Conservation (phyloP, 352 stramenopile species). For the Achlya hypogyna region DNA sequence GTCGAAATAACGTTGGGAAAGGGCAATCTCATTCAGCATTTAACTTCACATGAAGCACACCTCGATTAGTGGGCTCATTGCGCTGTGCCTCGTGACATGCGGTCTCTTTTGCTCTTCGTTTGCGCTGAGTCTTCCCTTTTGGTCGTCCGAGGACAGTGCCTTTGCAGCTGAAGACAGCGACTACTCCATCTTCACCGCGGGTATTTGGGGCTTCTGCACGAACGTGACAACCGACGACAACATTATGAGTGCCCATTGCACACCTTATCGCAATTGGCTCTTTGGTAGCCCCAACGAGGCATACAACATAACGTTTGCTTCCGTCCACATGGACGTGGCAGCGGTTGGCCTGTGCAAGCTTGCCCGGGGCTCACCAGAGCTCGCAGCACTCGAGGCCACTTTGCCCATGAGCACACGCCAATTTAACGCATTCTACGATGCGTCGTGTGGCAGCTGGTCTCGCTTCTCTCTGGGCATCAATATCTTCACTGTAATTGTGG, state of each 20-base stretch:
- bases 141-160: background rate
- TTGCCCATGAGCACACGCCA: background rate
- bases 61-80: background rate
- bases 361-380: background rate
- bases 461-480: background rate
- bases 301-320: background rate
- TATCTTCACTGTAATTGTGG: background rate
- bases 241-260: background rate
- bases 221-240: background rate
- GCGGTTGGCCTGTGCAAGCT: background rate
- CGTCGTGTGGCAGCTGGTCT: background rate
- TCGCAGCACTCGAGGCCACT: background rate
- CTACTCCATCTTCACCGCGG: background rate
- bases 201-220: slow-evolving; percentile 4
- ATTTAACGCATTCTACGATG: background rate
- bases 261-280: background rate
- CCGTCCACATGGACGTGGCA: background rate
- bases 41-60: background rate
- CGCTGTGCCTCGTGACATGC: background rate
- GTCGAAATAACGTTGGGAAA: too few species aligned
- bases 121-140: background rate
- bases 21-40: too few species aligned
- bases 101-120: background rate
- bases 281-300: background rate
- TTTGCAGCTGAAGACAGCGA: background rate